A percentile compares a stretch with the other conserved stretches of the same genome.
Conservation (phyloP, 2,329 filamentous ascomycete genomes). For the Chrysosporium queenslandicum region DNA sequence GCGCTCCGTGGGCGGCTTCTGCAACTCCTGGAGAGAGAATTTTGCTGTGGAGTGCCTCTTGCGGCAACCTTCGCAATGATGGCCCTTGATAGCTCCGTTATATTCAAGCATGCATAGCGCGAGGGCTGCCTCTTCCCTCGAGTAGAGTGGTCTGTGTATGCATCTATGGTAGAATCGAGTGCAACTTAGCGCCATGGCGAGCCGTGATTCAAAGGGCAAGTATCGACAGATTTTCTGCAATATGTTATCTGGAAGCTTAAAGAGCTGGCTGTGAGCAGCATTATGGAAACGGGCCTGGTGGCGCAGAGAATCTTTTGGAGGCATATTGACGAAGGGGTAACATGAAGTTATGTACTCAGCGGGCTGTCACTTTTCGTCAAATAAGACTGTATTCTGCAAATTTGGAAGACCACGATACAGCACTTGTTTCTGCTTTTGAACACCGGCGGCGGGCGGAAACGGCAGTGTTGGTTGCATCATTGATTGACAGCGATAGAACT, state of each 20-base stretch:
- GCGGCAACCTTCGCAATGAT: not conserved
- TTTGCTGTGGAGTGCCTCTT: not conserved
- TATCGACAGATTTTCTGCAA: not conserved
- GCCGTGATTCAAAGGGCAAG: not conserved
- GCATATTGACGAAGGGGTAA: not conserved
- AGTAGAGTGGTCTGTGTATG: not conserved
- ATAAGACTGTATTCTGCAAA: too few species aligned
- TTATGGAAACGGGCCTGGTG: not conserved
- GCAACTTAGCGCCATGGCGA: not conserved
- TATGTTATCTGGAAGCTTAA: not conserved
- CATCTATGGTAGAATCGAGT: not conserved
- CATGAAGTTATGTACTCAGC: too few species aligned
- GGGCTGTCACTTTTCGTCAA: too few species aligned
- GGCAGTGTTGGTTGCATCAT: too few species aligned
- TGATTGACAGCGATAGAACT: too few species aligned
- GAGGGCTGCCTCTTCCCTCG: not conserved
- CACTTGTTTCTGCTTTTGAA: too few species aligned
- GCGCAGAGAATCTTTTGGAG: not conserved
- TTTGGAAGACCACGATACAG: too few species aligned
- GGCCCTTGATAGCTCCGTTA: not conserved
- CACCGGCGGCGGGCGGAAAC: too few species aligned
- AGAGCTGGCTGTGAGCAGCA: not conserved
- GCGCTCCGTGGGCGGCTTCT: not conserved
- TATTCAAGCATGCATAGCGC: not conserved
- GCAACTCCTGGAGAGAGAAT: not conserved